Base-by-base conservation (phyloP, 2,329 filamentous ascomycete genomes). In the Mycosphaerelloides madeirae region DNA sequence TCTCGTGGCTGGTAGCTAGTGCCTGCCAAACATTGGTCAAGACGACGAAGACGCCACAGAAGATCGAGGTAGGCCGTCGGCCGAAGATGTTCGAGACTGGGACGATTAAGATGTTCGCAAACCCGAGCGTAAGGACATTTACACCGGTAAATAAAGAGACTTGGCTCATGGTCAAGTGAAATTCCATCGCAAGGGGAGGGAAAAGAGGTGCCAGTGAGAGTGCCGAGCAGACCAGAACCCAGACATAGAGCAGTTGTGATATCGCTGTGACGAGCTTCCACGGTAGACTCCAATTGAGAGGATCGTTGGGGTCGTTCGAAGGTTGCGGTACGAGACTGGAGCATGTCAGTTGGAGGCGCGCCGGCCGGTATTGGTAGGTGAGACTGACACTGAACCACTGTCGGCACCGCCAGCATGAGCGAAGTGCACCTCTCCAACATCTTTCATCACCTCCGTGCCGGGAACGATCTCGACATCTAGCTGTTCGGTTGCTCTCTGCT, bases 1-100 rank as follows among this genome's bases (percentile, higher is more conserved):
- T 71, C 7, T 58, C 53, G 47, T 72, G 64, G 5, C 64, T 69
- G 1, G 61, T 68, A 2, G 69, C 68, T 16, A 71, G 38, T 14
- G 70, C 70, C 52, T 70, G 59, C 70, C 70, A 72, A 22, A 72
- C 59, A 43, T 67, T 70, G 4, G 67, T 68, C 15, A 68, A 46
- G 37, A 69, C 60, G 35, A 70, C 66, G 6, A 71, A 46, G 1
- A 68, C 49, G 2, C 67, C 64, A 45, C 68, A 69, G 11, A 67
- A 51, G 35, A 72, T 59, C 45, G 64, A 65, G 14, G 68, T 56
- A 2, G 66, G 60, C 16, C 70, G 62, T 9, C 69, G 63, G 15
- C 69, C 69, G 39, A 67, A 72, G 39, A 71, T 70, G 47, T 70
- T 71, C 41, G 64, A 66, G 4, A 69, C 49, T 4, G 69, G 69